phyloP scores from a whole-genome alignment of 805 yeast species.

The Candida silvicultrix region DNA sequence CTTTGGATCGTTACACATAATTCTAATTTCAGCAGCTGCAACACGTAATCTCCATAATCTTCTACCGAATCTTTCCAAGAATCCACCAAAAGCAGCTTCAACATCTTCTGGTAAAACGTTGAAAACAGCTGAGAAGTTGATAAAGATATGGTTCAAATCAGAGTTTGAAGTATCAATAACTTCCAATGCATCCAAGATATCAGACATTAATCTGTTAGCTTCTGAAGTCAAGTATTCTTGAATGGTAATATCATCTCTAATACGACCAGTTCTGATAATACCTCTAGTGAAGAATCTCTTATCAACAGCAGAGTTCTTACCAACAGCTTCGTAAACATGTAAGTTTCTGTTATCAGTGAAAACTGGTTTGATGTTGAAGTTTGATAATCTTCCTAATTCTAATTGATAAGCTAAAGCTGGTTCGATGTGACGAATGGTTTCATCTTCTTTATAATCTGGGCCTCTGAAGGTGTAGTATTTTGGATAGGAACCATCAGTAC shows the following conservation, averaged over 20 bases:
- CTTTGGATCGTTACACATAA: constrained; percentile 84
- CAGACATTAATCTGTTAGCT: constrained; percentile 93
- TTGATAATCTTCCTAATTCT: constrained; percentile 89
- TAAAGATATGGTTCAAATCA: constrained; percentile 94
- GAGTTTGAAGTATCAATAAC: constrained; percentile 91
- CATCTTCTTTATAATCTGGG: constrained; percentile 79
- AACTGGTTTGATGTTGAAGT: constrained; percentile 91
- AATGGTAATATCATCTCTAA: constrained; percentile 87
- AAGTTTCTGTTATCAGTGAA: constrained; percentile 95
- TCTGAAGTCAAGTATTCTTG: constrained; percentile 94
- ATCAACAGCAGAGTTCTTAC: constrained; percentile 89
- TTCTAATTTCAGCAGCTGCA: constrained; percentile 95
- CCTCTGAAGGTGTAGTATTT: constrained; percentile 94
- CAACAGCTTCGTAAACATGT: constrained; percentile 94
- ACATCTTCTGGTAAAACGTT: constrained; percentile 93
- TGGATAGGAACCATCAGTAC: constrained; percentile 82
- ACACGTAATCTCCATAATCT: constrained; percentile 95
- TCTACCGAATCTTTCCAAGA: constrained; percentile 95
- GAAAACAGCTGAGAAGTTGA: constrained; percentile 94
- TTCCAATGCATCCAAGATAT: constrained; percentile 90
- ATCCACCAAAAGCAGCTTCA: constrained; percentile 95
- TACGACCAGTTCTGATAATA: constrained; percentile 91
- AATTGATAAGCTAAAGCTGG: constrained; percentile 98
- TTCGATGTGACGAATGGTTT: constrained; percentile 94
- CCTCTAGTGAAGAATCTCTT: constrained; percentile 97